Base-by-base conservation (phyloP, 768 basidiomycete genomes). In the Gymnopilus dilepis region DNA sequence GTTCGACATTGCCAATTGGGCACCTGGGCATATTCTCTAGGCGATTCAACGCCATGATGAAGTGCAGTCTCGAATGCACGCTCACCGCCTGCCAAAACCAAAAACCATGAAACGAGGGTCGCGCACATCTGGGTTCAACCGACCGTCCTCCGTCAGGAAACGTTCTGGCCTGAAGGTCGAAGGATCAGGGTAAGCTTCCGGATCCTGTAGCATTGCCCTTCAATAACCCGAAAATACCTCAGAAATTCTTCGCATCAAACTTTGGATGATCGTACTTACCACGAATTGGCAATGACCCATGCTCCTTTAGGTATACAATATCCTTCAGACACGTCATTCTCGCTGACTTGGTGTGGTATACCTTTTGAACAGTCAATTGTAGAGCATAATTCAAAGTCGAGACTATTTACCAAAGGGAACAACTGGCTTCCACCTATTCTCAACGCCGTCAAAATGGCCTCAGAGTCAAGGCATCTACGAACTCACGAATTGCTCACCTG, bases 241-340 rank as follows among this genome's bases (percentile, higher is more conserved):
- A 11, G n/a, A 9, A 50, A 26, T 6, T 50, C 5, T 12, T 17
- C 6, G 13, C 21, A 33, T 22, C 19, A 19, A 48, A 24, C 6
- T n/a, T n/a, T n/a, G n/a, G 22, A n/a, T 8, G 15, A 22, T 50
- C 15, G 6, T 17, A 24, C 30, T 3, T 56, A 74, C 78, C 77
- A 79, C 24, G 69, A 61, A 59, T 80, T 78, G 2, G 63, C 69
- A 19, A 77, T 66, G 28, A 78, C 72, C 2, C 74, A 65, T 0
- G 76, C 70, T 9, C 73, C 80, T 57, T 78, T 76, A 0, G 81
- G 83, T 38, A 84, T 78, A 37, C 69, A 70, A 58, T 77, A 76
- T 0, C 79, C 81, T 6, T 77, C 71, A 56, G 81, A 84, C 2
- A 73, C 64, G 61, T 84, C 83, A 33, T 84, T 80, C 48, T 73